Base-by-base conservation (phyloP, 2,329 filamentous ascomycete species). In the Lasiodiplodia gonubiensis region DNA sequence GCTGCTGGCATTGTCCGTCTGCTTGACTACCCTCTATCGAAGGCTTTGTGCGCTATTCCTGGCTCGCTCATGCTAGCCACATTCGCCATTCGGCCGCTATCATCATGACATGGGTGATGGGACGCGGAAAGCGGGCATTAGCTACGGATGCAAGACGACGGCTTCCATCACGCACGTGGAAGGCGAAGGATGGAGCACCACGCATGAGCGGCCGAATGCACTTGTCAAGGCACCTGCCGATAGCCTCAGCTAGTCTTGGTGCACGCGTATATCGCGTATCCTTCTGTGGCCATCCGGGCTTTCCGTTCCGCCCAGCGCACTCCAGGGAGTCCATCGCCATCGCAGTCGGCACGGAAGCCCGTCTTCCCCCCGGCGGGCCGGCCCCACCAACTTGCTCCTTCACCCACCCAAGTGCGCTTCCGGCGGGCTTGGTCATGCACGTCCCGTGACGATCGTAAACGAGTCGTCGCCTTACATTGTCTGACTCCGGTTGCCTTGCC, bases 1-100 rank as follows among this genome's bases (percentile, higher is more conserved):
- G 35, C 57, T 61, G 25, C 57, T 49, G 21, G 42, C 39, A 18
- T 49, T 61, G 39, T 42, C 21, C 42, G 42, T 18, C 25, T 61
- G 25, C 42, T 61, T 49, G 18, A 18, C 37, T 63, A 48, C 46
- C 42, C 27, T 51, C 25, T 27, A 27, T 27, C n/a, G 14, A 39
- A 42, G 46, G 16, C 39, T 25, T 6, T 21, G 6, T 18, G 49
- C n/a, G 52, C 27, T 33, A 33, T 27, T 27, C 14, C 23, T 6
- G 6, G 10, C 48, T 18, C 25, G 16, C 18, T 16, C 52, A 54
- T 46, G 42, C n/a, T 46, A 11, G 42, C 42, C 2, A 46, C 42
- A 27, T 54, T 18, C 25, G 6, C 23, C 6, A 27, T 30, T 27
- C 7, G 25, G 6, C 11, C 3, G 25, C 25, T 21, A n/a, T 21